phyloP scores from a whole-genome alignment of 192 early-diverging fungal species.

The Podila verticillata region DNA sequence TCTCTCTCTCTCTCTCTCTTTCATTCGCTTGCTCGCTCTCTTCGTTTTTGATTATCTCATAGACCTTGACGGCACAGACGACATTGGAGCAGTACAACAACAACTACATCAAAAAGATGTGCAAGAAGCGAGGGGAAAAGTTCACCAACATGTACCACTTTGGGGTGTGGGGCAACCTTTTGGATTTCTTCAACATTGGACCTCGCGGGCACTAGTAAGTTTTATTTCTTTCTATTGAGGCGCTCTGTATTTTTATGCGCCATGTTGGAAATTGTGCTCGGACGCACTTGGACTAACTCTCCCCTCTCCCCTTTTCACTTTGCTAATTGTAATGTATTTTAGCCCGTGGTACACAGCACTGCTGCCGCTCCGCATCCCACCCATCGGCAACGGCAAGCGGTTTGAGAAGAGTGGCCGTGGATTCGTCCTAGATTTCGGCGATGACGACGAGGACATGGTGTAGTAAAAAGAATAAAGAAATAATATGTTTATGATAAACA shows the following conservation, averaged over 20 bases:
- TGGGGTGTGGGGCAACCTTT: slow-evolving; percentile 54
- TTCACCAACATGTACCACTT: slow-evolving; percentile 54
- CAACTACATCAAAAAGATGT: slow-evolving; percentile 57
- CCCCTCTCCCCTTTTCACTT: background rate
- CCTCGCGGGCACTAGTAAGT: slow-evolving; percentile 53
- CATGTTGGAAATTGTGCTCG: background rate
- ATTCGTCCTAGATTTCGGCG: slow-evolving; percentile 42
- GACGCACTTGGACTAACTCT: background rate
- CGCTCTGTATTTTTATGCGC: background rate
- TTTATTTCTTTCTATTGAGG: background rate
- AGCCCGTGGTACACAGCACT: slow-evolving; percentile 63
- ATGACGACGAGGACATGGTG: slow-evolving; percentile 51
- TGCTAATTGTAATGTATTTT: background rate
- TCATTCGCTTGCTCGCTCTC: background rate
- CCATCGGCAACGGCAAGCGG: slow-evolving; percentile 57
- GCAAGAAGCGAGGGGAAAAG: slow-evolving; percentile 60
- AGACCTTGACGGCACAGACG: slow-evolving; percentile 67
- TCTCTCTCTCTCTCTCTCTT: background rate
- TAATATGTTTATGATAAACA: background rate
- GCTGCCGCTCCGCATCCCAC: slow-evolving; percentile 60
- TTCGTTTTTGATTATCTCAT: background rate
- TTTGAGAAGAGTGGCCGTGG: slow-evolving; percentile 54
- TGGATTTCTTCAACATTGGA: slow-evolving; percentile 64
- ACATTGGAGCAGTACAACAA: slow-evolving; percentile 73
- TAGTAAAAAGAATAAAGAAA: background rate